Conservation (phyloP, 352 stramenopile species). For the Globisporangium okanoganense region DNA sequence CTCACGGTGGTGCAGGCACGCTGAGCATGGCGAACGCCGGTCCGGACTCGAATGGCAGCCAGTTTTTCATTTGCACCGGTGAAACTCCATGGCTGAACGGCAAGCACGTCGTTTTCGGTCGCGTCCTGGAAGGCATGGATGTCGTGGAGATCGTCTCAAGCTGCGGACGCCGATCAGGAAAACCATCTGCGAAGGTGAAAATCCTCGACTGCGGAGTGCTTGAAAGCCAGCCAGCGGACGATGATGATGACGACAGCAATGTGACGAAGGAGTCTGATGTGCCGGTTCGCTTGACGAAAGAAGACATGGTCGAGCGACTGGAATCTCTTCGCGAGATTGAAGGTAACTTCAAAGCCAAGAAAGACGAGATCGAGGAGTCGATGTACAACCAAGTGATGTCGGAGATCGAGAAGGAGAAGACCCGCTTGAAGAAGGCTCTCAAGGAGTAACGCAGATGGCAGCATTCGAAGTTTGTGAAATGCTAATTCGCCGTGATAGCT, state of each 20-base stretch:
- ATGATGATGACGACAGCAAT: constrained; percentile 11
- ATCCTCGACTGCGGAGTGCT: constrained; percentile 89
- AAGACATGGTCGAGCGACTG: constrained; percentile 64
- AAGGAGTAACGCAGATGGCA: constrained; percentile 22
- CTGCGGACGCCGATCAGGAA: constrained; percentile 82
- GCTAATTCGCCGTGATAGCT: background rate
- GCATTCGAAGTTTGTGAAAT: background rate
- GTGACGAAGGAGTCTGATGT: constrained; percentile 2
- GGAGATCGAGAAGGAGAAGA: constrained; percentile 69
- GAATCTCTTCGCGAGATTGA: constrained; percentile 62
- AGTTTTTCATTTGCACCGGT: constrained; percentile 96
- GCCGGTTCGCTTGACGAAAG: constrained; percentile 34
- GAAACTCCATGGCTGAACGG: constrained; percentile 96
- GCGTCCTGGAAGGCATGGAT: constrained; percentile 87
- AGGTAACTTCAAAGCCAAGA: constrained; percentile 47
- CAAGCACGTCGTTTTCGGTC: constrained; percentile 96
- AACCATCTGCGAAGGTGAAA: constrained; percentile 80
- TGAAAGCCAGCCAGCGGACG: constrained; percentile 12
- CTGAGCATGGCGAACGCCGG: constrained; percentile 89
- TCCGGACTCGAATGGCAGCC: constrained; percentile 90
- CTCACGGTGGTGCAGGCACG: constrained; percentile 65
- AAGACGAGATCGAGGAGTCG: constrained; percentile 49
- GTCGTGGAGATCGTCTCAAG: constrained; percentile 89
- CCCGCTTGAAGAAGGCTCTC: constrained; percentile 53
- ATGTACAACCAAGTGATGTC: constrained; percentile 66